phyloP scores from a whole-genome alignment of 352 stramenopile species.

The Pseudoperonospora humuli region DNA sequence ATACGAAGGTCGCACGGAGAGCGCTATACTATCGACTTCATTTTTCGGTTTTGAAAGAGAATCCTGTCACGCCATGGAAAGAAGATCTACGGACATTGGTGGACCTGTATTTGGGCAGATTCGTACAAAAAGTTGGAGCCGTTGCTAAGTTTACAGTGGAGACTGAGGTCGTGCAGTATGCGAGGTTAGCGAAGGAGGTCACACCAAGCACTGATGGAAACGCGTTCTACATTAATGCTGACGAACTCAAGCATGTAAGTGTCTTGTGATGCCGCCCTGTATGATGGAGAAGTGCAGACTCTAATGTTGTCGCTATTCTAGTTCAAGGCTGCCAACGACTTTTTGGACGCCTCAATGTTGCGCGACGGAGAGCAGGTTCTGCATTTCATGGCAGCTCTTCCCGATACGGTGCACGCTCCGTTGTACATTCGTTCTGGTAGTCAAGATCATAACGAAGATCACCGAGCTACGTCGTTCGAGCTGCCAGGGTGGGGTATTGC shows the following conservation, averaged over 20 bases:
- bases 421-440: constrained; percentile 38
- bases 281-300: neutral
- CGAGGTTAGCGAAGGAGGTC: constrained; percentile 50
- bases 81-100: constrained; percentile 39
- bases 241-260: constrained; percentile 66
- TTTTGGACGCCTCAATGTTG: constrained; percentile 52
- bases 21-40: constrained; percentile 59
- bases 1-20: constrained; percentile 29
- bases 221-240: constrained; percentile 37
- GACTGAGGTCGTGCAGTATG: constrained; percentile 62
- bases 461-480: constrained; percentile 49
- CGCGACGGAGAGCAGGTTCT: constrained; percentile 67
- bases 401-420: constrained; percentile 34
- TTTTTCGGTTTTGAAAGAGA: constrained; percentile 63
- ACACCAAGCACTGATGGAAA: constrained; percentile 21
- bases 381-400: constrained; percentile 70
- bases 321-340: constrained; percentile 79
- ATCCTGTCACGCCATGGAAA: constrained; percentile 29
- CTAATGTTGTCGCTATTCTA: constrained; percentile 9
- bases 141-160: constrained; percentile 68
- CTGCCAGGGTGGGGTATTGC: constrained; percentile 62
- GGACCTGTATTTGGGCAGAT: constrained; percentile 30
- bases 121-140: constrained; percentile 41
- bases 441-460: constrained; percentile 2
- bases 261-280: neutral